Evolutionary conservation across 352 stramenopile genomes (phyloP), one percentile per base, ranked within the genome.

Genomic region (Phytopythium aichiense): DNA sequence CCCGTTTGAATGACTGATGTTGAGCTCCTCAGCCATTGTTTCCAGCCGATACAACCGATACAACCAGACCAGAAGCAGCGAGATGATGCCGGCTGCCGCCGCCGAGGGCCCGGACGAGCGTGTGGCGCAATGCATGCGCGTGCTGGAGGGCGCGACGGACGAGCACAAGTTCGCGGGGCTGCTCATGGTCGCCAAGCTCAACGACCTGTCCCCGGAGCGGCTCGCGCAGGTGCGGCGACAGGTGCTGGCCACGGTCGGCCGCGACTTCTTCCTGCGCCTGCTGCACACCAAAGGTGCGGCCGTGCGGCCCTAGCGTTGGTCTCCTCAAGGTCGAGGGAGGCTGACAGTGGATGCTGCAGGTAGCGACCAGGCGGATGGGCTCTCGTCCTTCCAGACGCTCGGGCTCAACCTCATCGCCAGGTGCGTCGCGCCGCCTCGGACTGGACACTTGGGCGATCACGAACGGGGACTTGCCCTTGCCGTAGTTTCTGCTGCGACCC

Each of bases 141-240:
- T 93, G 68, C 71, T 95, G 40, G 65, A 71, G 49, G 87, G 87
- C 0, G 73, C 74, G 28, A 87, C 78, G 8, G 84, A 95, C 52
- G 87, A 95, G 69, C 84, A 95, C 78, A 94, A 94, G 66, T 93
- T 95, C 58, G 87, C 87, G 1, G 87, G 87, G 1, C 64, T 95
- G 71, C 74, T 94, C 40, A 95, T 95, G 87, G 66, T 93, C 74
- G 90, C 87, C 25, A 95, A 94, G 65, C 79, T 94, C 43, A 63
- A 63, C 23, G 64, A 80, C 9, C 60, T 92, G 23, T 63, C 76
- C 22, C 55, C 55, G 45, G 67, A 76, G 37, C 77, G 66, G 23
- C 66, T 88, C 51, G 75, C 79, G 62, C 62, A 76, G 40, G 63
- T 94, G 67, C 76, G 83, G 0, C 65, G 59, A 25, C 74, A 87